A percentile compares a stretch with the other conserved stretches of the same genome.
Evolutionary conservation across 1,284 basidiomycete genomes (phyloP).

Genomic region (Sphaerobolus stellatus): DNA sequence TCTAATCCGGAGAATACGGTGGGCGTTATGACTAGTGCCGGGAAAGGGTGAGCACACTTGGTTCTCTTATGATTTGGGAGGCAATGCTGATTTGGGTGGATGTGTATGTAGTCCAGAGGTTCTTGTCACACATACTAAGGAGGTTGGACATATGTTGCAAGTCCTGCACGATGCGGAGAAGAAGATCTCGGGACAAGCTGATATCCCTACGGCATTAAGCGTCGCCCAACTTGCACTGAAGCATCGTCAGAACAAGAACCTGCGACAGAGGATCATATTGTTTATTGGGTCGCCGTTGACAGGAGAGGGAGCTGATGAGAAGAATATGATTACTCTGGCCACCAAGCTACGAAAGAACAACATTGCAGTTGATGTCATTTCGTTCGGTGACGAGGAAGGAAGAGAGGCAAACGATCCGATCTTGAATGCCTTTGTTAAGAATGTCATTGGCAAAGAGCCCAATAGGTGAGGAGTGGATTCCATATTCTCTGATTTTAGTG

Average conservation of each 20-base stretch:
- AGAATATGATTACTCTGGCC: slow-evolving; percentile 81
- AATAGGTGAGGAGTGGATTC: slow-evolving; percentile 65
- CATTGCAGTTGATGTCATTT: slow-evolving; percentile 90
- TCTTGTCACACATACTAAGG: slow-evolving; percentile 92
- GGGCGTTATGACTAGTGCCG: slow-evolving; percentile 97
- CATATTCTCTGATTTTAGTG: too few species aligned
- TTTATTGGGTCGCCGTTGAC: slow-evolving; percentile 89
- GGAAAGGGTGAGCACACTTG: slow-evolving; percentile 70
- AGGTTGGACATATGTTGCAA: slow-evolving; percentile 87
- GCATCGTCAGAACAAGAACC: slow-evolving; percentile 98
- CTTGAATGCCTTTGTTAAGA: slow-evolving; percentile 76
- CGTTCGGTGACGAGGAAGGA: slow-evolving; percentile 70
- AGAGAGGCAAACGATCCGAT: slow-evolving; percentile 55
- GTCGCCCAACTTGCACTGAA: slow-evolving; percentile 96
- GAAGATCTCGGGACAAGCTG: slow-evolving; percentile 77
- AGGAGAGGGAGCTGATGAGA: slow-evolving; percentile 66
- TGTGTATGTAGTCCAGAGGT: slow-evolving; percentile 75
- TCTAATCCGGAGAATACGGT: slow-evolving; percentile 97
- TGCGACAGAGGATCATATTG: slow-evolving; percentile 91
- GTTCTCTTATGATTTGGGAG: background rate
- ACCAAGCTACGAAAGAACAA: slow-evolving; percentile 99
- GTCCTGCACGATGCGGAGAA: slow-evolving; percentile 71
- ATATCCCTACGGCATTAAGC: slow-evolving; percentile 87
- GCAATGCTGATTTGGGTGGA: background rate
- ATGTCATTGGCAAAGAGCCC: slow-evolving; percentile 71